Evolutionary conservation across 106 monocot species (phyloP).

Genomic region (Apostasia shenzhenica): DNA sequence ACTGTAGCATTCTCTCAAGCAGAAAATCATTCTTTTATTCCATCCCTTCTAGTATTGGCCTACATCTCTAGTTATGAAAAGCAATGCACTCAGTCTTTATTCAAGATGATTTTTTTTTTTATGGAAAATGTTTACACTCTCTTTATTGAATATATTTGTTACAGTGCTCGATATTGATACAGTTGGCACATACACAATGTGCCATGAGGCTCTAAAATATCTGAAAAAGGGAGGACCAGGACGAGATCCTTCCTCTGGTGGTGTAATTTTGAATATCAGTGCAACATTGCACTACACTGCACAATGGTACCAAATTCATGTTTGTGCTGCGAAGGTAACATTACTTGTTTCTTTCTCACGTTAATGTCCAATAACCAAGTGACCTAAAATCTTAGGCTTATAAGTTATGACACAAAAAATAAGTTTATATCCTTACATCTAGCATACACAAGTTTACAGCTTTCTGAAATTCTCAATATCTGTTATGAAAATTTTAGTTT

Average conservation of each 20-base stretch:
- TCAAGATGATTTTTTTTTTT: not conserved
- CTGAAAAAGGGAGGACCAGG: conserved; percentile 64
- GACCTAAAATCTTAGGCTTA: no score
- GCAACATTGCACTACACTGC: conserved; percentile 87
- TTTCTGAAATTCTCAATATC: not conserved
- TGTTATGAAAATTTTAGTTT: not conserved
- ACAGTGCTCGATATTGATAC: conserved; percentile 83
- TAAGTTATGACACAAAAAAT: no score
- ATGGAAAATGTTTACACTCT: not conserved
- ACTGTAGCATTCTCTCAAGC: no score
- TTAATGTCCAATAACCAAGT: not conserved
- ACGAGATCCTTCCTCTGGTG: conserved; percentile 43
- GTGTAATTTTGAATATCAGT: conserved; percentile 75
- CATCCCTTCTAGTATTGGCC: not conserved
- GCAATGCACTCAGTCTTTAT: no score
- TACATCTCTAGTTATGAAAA: no score
- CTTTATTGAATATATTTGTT: not conserved
- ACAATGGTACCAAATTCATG: conserved; percentile 83
- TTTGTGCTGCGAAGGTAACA: conserved; percentile 76
- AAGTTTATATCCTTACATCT: no score
- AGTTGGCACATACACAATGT: conserved; percentile 85
- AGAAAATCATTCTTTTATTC: not conserved
- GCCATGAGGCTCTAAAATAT: conserved; percentile 68
- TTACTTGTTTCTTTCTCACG: not conserved
- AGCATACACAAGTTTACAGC: no score